Percentiles rank a stretch among this genome's conserved stretches.
Conservation (phyloP, 1,284 basidiomycete species). For the Paramarasmius palmivorus region DNA sequence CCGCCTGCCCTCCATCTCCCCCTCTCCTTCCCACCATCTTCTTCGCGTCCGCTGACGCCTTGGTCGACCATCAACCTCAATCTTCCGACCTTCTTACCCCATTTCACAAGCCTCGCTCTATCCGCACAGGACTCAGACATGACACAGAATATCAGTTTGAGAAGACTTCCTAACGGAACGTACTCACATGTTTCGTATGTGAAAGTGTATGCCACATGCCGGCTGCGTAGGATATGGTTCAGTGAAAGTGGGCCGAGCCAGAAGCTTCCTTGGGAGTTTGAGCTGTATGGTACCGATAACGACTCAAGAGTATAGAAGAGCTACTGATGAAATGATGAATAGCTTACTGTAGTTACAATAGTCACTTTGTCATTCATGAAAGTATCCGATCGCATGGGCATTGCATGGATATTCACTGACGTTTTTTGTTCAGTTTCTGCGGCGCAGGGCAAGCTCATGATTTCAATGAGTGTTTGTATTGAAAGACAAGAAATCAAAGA, state of each 20-base stretch:
- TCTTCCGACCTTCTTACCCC: conserved; percentile 59
- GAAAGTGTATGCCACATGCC: conserved; percentile 80
- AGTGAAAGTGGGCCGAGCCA: conserved; percentile 54
- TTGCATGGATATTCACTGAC: no score
- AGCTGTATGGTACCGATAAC: conserved; percentile 35
- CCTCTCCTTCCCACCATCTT: conserved; percentile 59
- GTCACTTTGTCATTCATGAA: no score
- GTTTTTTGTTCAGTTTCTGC: no score
- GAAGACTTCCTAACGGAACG: conserved; percentile 50
- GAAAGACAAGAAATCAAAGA: no score
- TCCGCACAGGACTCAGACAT: conserved; percentile 12
- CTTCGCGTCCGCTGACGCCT: conserved; percentile 59
- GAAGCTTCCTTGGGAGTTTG: conserved; percentile 71
- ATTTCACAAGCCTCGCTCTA: conserved; percentile 57
- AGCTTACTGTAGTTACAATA: no score
- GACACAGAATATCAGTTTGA: conserved; percentile 13
- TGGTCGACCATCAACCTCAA: conserved; percentile 73
- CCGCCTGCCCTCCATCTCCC: conserved; percentile 73
- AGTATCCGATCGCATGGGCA: no score
- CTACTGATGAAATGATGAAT: no score
- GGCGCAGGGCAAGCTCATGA: no score
- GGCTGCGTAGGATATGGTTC: conserved; percentile 81
- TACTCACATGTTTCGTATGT: conserved; percentile 72
- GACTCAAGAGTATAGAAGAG: no score
- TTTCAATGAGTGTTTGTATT: no score